Base-by-base conservation (phyloP, 1,284 basidiomycete genomes). In the Apiotrichum sp. region DNA sequence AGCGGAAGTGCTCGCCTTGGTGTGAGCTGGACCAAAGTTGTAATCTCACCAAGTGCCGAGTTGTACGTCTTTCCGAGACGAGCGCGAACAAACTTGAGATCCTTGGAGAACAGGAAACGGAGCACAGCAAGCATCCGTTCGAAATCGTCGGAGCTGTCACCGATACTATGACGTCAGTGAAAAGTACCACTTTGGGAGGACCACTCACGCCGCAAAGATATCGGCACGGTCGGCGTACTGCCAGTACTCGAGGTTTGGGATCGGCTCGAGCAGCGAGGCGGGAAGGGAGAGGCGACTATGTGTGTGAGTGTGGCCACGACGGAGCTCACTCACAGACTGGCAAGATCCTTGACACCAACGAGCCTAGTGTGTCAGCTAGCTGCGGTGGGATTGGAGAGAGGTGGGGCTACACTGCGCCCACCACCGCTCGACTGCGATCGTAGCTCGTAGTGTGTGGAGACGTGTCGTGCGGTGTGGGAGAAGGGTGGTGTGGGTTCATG, bases 61-160 rank as follows among this genome's bases (percentile, higher is more conserved):
- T 95, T 93, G 80, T 97, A 98, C 0, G 93, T 92, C 74, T 98
- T 97, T 80, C 89, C 90, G 16, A 96, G 83, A 73, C 89, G 89
- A 44, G 90, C 89, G 57, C 88, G 84, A 56, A 96, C 81, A 66
- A 92, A 95, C 78, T 95, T 96, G 72, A 96, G 86, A 71, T 98
- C 93, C 75, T 97, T 97, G 51, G 90, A 89, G 73, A 93, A 92
- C 9, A 85, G 80, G 74, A 93, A 98, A 32, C 92, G 84, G 41
- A 97, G 75, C 8, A 89, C 87, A 38, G 91, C 88, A 31, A 98
- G 80, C 87, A 98, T 93, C 44, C 93, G 85, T 67, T 93, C 88
- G 60, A 98, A 84, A 31, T 90, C 85, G 70, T 97, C 91, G 41
- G 87, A 81, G 16, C 87, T 88, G 69, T 95, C 90, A 68, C 92